Evolutionary conservation across 1,284 basidiomycete genomes (phyloP).

Genomic region (Rhodotorula glutinis): DNA sequence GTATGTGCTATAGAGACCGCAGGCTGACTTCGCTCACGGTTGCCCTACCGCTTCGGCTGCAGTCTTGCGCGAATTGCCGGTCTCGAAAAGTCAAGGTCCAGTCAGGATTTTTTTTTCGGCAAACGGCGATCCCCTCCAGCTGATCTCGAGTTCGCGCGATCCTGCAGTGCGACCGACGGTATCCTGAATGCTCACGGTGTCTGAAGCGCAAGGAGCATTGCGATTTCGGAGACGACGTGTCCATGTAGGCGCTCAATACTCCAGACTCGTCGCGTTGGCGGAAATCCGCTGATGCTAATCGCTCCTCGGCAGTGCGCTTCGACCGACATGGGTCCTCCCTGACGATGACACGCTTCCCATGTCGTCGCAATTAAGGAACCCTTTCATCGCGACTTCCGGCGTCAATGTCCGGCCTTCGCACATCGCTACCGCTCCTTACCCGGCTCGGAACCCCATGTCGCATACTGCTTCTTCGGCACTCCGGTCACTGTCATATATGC

Average conservation of each 20-base stretch:
- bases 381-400: neutral
- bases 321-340: slow-evolving; percentile 13
- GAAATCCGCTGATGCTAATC: neutral
- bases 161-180: slow-evolving; percentile 30
- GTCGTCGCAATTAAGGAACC: neutral
- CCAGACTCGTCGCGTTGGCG: no score
- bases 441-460: neutral
- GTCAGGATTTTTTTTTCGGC: neutral
- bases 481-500: slow-evolving; percentile 14
- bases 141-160: no score
- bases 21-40: no score
- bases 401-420: neutral
- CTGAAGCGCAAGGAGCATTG: slow-evolving; percentile 28
- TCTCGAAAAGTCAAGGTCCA: slow-evolving; percentile 29
- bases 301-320: slow-evolving; percentile 14
- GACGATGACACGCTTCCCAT: neutral
- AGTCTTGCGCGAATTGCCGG: slow-evolving; percentile 26
- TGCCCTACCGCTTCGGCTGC: no score
- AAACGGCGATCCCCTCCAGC: no score
- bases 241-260: slow-evolving; percentile 10
- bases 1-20: no score
- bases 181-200: slow-evolving; percentile 31
- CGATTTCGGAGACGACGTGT: slow-evolving; percentile 32
- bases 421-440: neutral
- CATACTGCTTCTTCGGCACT: neutral